phyloP scores from a whole-genome alignment of 2,329 filamentous ascomycete genomes.

The Davidsoniella australis region DNA sequence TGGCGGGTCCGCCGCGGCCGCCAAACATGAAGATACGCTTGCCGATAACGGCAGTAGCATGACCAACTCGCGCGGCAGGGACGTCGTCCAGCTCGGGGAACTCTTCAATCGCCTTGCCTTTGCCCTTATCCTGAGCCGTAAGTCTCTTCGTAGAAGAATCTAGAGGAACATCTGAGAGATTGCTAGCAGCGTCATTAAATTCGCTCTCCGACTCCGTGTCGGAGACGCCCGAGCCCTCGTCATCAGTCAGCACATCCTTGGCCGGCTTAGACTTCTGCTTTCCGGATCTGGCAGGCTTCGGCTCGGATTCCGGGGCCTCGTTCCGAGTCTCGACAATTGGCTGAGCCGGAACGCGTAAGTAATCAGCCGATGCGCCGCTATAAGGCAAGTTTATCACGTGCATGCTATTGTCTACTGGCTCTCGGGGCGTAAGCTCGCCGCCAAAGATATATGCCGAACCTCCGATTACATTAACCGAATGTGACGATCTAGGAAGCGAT shows the following conservation, averaged over 20 bases:
- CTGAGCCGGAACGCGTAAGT: constrained; percentile 36
- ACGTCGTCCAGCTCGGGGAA: constrained; percentile 26
- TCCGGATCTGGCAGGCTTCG: constrained; percentile 14
- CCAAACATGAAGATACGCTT: constrained; percentile 66
- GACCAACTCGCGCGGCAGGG: constrained; percentile 53
- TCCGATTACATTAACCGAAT: constrained; percentile 45
- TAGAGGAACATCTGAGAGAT: constrained; percentile 27
- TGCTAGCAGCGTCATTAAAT: constrained; percentile 16
- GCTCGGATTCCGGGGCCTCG: constrained; percentile 16
- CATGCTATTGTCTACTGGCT: constrained; percentile 57
- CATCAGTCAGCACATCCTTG: constrained; percentile 9
- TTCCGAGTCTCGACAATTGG: constrained; percentile 17
- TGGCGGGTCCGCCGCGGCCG: constrained; percentile 52
- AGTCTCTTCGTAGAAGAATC: constrained; percentile 17
- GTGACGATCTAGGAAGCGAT: constrained; percentile 53
- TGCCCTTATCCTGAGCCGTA: constrained; percentile 23
- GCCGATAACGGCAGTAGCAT: constrained; percentile 51
- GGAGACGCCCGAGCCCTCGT: constrained; percentile 9
- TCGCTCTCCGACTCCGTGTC: constrained; percentile 17
- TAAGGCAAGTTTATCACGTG: constrained; percentile 46
- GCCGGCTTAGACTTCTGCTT: constrained; percentile 5
- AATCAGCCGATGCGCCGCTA: constrained; percentile 40
- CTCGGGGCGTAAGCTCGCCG: constrained; percentile 48
- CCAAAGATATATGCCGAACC: constrained; percentile 53
- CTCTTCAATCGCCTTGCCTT: constrained; percentile 21